Conservation (phyloP, 2,329 filamentous ascomycete genomes). For the Neurospora sp. region DNA sequence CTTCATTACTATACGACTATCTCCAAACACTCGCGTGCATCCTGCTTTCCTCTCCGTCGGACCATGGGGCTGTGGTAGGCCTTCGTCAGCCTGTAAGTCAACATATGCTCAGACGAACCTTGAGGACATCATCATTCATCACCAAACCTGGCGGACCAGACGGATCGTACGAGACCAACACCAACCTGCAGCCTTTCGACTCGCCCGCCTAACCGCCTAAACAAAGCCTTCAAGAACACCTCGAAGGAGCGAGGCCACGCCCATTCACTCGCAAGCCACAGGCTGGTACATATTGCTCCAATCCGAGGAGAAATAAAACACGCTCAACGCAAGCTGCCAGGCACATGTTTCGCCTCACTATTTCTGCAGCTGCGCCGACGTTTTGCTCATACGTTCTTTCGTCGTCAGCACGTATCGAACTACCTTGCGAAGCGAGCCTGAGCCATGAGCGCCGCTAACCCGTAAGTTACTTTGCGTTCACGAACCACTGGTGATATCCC, state of each 20-base stretch:
- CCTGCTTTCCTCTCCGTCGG: neutral
- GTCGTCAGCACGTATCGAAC: neutral
- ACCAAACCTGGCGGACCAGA: neutral
- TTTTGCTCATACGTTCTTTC: neutral
- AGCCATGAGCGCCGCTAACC: neutral
- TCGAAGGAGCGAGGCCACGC: neutral
- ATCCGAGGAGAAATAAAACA: neutral
- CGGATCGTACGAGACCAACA: neutral
- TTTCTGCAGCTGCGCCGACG: neutral
- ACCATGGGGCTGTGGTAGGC: neutral
- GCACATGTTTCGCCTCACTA: neutral
- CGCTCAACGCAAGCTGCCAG: neutral
- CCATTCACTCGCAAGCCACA: neutral
- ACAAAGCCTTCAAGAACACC: neutral
- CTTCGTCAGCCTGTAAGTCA: neutral
- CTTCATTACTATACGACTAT: neutral
- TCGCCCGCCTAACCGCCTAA: neutral
- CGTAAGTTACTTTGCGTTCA: neutral
- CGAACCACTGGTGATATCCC: neutral
- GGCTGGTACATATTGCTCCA: neutral
- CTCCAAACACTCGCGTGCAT: neutral
- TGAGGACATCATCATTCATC: neutral
- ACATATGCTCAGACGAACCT: neutral
- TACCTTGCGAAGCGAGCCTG: neutral
- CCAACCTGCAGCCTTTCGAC: neutral